Base-by-base conservation (phyloP, 768 basidiomycete genomes). In the Xanthoconium stramineum region DNA sequence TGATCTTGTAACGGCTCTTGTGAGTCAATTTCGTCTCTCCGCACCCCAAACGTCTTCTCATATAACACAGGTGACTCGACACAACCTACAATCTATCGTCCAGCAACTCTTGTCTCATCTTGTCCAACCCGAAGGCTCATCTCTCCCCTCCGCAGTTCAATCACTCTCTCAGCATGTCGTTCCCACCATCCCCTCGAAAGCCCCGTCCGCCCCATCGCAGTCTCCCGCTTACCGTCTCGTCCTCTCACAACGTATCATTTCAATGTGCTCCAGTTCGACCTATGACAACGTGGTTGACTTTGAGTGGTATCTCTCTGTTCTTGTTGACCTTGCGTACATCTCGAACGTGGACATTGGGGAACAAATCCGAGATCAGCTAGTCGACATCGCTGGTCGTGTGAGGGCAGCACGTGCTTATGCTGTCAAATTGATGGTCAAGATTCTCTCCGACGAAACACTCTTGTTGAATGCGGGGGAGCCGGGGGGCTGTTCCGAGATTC, bases 301-400 rank as follows among this genome's bases (percentile, higher is more conserved):
- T 67, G 92, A 98, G 67, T 99, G 97, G 96, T 97, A 94, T 70
- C 80, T 98, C 20, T 97, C 96, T 6, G 93, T 95, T 9, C 83
- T 98, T 30, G 83, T 98, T 45, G 94, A 98, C 66, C 78, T 98
- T 10, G 86, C 92, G 1, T 92, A 97, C 67, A 80, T 98, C 39
- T 89, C 93, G 49, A 82, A 85, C 29, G 91, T 87, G 47, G 78
- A 89, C 60, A 78, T 97, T 47, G 94, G 94, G 2, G 65, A 74
- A 0, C 82, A 89, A 63, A 88, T 98, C 52, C 81, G 86, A 13
- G 85, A 93, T 57, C 89, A 94, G 59, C 75, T 98, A 6, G 83
- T 97, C 14, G 95, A 98, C 64, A 82, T 98, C 28, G 84, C 86
- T 3, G 88, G 88, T 32, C 81, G 95, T 6, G 96, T 97, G 9